Evolutionary conservation across 2,329 filamentous ascomycete genomes (phyloP), one percentile per base, ranked within the genome.

Genomic region (Colletotrichum sp.): DNA sequence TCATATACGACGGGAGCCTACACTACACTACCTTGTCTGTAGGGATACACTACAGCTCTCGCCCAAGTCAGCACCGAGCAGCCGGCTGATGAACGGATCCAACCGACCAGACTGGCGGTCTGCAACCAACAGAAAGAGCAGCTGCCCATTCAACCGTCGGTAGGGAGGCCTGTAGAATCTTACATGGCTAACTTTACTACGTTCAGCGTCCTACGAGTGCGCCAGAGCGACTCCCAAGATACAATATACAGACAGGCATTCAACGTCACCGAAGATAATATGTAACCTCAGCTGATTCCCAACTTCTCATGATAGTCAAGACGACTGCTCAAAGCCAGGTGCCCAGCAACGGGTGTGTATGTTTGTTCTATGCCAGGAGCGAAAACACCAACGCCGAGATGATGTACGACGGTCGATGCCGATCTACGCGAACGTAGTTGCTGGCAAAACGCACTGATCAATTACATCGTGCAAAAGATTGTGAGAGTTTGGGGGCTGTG

Each of bases 211-310:
- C 32, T 12, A 39, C 32, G 13, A 18, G 13, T 48, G 34, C 22
- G 62, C 62, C 62, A 48, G 62, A 65, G n/a, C 39, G 39, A 43
- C 18, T n/a, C 39, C 39, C 9, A n/a, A n/a, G 39, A 8, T 43
- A 10, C 39, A 25, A 30, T 16, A 5, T 30, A 6, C 55, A 58
- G 15, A 58, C 25, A 58, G 15, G 5, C 39, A 43, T 8, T 61
- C 18, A 34, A 18, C 58, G 12, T 64, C 60, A 64, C 16, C 28
- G 27, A 18, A 22, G 5, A n/a, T 34, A 13, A 18, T 27, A 43
- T 77, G 71, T 77, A 65, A 77, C 76, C 76, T 76, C 76, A 77
- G 76, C 76, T 77, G 76, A 77, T 77, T 77, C 76, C 76, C 68
- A 75, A 74, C 76, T 76, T 77, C 67, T 77, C 76, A 77, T 77